Evolutionary conservation across 345 rosid genomes (phyloP).

Genomic region (Eucalyptus regnans): DNA sequence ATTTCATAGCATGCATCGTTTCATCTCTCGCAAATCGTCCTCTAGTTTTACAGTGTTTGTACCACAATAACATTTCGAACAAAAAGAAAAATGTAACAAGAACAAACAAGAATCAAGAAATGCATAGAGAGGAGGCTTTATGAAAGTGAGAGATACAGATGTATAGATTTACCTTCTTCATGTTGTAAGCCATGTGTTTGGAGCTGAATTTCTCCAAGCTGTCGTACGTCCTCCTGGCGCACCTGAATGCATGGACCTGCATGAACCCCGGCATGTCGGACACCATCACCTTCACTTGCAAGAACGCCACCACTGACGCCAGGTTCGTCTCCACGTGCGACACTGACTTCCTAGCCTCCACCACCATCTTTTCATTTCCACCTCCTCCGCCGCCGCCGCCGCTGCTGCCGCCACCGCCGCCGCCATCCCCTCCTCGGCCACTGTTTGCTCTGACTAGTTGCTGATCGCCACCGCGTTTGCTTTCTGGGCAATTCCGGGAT

Average conservation of each 20-base stretch:
- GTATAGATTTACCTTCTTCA: slow-evolving; percentile 50
- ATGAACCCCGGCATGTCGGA: slow-evolving; percentile 83
- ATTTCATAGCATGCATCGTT: neutral
- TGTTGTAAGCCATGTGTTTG: slow-evolving; percentile 72
- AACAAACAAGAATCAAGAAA: neutral
- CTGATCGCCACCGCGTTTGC: neutral
- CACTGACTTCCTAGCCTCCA: slow-evolving; percentile 67
- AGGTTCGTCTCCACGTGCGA: slow-evolving; percentile 64
- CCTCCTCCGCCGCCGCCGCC: neutral
- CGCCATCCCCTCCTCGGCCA: neutral
- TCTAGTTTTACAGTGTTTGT: neutral
- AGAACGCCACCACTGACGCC: slow-evolving; percentile 48
- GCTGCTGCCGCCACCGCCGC: neutral
- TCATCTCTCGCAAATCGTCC: neutral
- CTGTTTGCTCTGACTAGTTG: neutral
- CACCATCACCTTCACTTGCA: slow-evolving; percentile 73
- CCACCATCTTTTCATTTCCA: slow-evolving; percentile 1
- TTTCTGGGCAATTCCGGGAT: neutral
- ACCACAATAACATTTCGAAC: neutral
- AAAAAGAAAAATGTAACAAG: neutral
- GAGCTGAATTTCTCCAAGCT: slow-evolving; percentile 73
- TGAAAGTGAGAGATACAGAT: neutral
- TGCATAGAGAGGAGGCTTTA: neutral
- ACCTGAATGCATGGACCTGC: slow-evolving; percentile 85
- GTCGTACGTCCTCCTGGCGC: slow-evolving; percentile 62